Conservation (phyloP, 2,329 filamentous ascomycete genomes). For the Gliomastix tumulicola region DNA sequence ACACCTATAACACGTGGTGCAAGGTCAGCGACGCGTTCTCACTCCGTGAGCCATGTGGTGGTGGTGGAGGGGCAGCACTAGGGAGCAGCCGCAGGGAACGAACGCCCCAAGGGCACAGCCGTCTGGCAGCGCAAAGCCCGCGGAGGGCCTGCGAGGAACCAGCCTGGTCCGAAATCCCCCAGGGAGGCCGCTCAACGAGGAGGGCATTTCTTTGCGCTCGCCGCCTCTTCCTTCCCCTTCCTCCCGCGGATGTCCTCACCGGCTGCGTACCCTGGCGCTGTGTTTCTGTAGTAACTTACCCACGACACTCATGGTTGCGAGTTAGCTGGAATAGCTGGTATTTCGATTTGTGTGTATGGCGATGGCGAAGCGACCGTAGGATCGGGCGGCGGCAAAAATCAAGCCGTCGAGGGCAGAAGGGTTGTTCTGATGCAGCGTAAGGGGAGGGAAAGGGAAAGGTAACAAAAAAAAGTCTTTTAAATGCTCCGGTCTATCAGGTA, state of each 20-base stretch:
- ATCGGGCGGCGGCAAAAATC: slow-evolving; percentile 1
- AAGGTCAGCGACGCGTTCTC: background rate
- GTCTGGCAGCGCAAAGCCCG: slow-evolving; percentile 4
- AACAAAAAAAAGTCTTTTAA: background rate
- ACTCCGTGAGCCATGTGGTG: background rate
- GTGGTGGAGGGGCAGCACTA: background rate
- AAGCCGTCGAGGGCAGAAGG: background rate
- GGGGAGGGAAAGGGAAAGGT: slow-evolving; percentile 4
- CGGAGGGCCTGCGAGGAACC: too few relatives aligned
- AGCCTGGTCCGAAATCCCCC: too few relatives aligned
- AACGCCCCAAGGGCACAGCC: background rate
- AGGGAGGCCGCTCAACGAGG: too few relatives aligned
- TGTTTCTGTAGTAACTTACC: slow-evolving; percentile 33
- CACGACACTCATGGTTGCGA: slow-evolving; percentile 47
- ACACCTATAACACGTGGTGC: slow-evolving; percentile 48
- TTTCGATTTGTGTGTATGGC: slow-evolving; percentile 1
- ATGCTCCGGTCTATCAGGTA: too few relatives aligned
- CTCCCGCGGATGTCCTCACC: too few relatives aligned
- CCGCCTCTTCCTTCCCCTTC: too few relatives aligned
- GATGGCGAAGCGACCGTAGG: background rate
- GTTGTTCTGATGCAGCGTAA: slow-evolving; percentile 1
- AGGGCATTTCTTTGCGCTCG: too few relatives aligned
- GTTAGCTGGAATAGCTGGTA: slow-evolving; percentile 3
- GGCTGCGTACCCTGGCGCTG: too few relatives aligned
- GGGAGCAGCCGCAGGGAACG: background rate